Conservation (phyloP, 2,329 filamentous ascomycete genomes). For the Zymoseptoria brevis region DNA sequence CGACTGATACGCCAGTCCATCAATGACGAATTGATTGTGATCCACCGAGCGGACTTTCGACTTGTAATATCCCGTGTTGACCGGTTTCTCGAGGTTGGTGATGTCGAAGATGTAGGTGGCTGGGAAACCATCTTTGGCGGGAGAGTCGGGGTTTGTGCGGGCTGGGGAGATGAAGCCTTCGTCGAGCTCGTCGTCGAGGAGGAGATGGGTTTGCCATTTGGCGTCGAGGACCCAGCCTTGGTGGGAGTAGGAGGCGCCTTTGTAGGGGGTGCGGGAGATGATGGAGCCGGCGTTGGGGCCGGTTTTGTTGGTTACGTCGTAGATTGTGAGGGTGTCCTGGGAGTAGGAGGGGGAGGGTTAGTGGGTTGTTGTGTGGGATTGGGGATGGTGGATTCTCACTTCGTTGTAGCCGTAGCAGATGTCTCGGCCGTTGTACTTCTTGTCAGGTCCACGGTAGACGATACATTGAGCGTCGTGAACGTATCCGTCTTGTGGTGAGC, state of each 20-base stretch:
- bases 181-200: slow-evolving; percentile 49
- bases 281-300: slow-evolving; percentile 27
- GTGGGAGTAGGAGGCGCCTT: slow-evolving; percentile 45
- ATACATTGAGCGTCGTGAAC: slow-evolving; percentile 52
- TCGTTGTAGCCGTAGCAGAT: slow-evolving; percentile 49
- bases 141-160: slow-evolving; percentile 13
- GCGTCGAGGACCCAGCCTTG: slow-evolving; percentile 47
- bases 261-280: slow-evolving; percentile 44
- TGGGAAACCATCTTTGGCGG: slow-evolving; percentile 35
- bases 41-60: slow-evolving; percentile 30
- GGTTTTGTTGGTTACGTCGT: slow-evolving; percentile 41
- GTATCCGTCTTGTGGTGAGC: slow-evolving; percentile 46
- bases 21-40: slow-evolving; percentile 37
- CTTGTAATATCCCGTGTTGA: slow-evolving; percentile 35
- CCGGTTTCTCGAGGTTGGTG: slow-evolving; percentile 35
- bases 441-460: slow-evolving; percentile 43
- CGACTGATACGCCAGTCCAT: slow-evolving; percentile 32
- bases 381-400: not conserved
- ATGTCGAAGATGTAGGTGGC: slow-evolving; percentile 49
- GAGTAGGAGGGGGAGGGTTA: no score
- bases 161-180: slow-evolving; percentile 39
- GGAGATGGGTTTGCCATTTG: slow-evolving; percentile 39
- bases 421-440: slow-evolving; percentile 38
- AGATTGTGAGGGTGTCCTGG: slow-evolving; percentile 37
- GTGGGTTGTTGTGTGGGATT: no score